Evolutionary conservation across 2,329 filamentous ascomycete species (phyloP).

Genomic region (Ophiostoma himal-ulmi): DNA sequence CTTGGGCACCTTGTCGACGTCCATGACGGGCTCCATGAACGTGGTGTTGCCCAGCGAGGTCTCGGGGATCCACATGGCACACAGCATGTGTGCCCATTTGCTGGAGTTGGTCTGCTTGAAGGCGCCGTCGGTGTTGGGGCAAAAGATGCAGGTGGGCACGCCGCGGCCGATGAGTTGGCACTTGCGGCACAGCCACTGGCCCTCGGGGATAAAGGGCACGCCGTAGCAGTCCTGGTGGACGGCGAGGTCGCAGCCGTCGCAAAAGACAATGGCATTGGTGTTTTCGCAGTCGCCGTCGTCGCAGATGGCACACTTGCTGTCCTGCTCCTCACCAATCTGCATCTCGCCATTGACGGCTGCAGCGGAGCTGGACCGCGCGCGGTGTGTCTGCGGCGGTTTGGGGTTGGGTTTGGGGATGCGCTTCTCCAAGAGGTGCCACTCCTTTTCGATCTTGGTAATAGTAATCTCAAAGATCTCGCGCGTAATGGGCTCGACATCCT

Average conservation of each 20-base stretch:
- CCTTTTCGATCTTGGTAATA: slow-evolving; percentile 98
- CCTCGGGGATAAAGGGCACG: slow-evolving; percentile 96
- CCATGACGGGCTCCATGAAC: slow-evolving; percentile 97
- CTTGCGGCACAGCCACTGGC: slow-evolving; percentile 95
- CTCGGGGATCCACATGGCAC: slow-evolving; percentile 97
- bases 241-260: slow-evolving; percentile 92
- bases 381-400: slow-evolving; percentile 89
- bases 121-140: slow-evolving; percentile 91
- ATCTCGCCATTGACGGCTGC: slow-evolving; percentile 93
- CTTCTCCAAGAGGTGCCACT: slow-evolving; percentile 95
- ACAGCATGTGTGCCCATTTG: slow-evolving; percentile 94
- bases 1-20: slow-evolving; percentile 94
- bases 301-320: slow-evolving; percentile 95
- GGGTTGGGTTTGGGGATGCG: slow-evolving; percentile 95
- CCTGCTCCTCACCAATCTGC: slow-evolving; percentile 79
- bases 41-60: slow-evolving; percentile 92
- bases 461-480: slow-evolving; percentile 95
- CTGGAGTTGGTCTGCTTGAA: slow-evolving; percentile 97
- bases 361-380: slow-evolving; percentile 86
- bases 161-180: slow-evolving; percentile 92
- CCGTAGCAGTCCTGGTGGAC: slow-evolving; percentile 99
- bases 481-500: slow-evolving; percentile 75
- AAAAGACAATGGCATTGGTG: slow-evolving; percentile 98
- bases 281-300: slow-evolving; percentile 99
- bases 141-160: slow-evolving; percentile 94